Conservation (phyloP, 352 stramenopile species). For the Phytopythium cucurbitacearum region DNA sequence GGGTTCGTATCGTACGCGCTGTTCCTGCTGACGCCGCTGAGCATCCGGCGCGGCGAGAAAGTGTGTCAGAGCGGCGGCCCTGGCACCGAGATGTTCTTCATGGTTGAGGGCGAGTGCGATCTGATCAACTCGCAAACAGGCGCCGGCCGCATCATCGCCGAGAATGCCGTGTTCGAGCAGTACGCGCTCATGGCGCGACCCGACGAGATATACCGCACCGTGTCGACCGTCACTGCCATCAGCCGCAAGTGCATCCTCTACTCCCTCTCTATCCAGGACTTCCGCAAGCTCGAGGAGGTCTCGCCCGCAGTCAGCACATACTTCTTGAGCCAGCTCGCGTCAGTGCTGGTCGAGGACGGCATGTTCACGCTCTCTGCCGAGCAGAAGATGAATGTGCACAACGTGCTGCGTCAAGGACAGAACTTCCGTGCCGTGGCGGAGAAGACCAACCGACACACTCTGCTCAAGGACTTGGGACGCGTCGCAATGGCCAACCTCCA, state of each 20-base stretch:
- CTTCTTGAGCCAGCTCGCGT: conserved; percentile 73
- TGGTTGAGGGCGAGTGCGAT: conserved; percentile 82
- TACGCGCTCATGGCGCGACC: conserved; percentile 72
- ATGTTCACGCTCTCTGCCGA: conserved; percentile 42
- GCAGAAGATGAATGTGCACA: conserved; percentile 55
- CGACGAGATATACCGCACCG: conserved; percentile 70
- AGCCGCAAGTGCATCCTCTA: conserved; percentile 73
- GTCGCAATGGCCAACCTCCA: conserved; percentile 69
- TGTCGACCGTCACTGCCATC: conserved; percentile 68
- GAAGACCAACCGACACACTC: conserved; percentile 40
- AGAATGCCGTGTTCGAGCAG: conserved; percentile 79
- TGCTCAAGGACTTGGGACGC: conserved; percentile 47
- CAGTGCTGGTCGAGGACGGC: conserved; percentile 67
- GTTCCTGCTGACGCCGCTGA: conserved; percentile 77
- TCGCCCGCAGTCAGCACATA: conserved; percentile 76
- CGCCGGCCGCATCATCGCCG: conserved; percentile 49
- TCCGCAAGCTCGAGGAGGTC: conserved; percentile 60
- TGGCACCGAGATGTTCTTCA: conserved; percentile 79
- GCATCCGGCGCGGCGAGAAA: conserved; percentile 60
- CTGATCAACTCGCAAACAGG: conserved; percentile 66
- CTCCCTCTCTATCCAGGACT: conserved; percentile 75
- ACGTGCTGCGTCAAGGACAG: conserved; percentile 44
- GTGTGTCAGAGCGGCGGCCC: conserved; percentile 70
- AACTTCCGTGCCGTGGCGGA: conserved; percentile 58
- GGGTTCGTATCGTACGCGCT: conserved; percentile 86